Evolutionary conservation across 352 stramenopile genomes (phyloP), one percentile per base, ranked within the genome.

Genomic region (Phytophthora citricola): DNA sequence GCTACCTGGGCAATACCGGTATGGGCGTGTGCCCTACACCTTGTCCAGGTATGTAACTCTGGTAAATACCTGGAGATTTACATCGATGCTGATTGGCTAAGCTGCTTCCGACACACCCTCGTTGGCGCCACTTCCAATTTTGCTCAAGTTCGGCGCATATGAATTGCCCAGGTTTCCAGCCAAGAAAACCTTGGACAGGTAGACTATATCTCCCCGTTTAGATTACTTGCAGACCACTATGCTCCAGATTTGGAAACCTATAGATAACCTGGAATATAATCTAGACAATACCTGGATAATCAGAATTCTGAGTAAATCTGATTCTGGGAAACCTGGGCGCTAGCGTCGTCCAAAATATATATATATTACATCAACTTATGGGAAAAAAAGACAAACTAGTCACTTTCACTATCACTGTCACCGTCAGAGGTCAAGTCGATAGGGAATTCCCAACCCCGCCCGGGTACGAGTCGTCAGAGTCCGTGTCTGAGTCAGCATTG

Each of bases 231-330:
- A 36, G 38, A 39, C 17, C 8, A 50, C 29, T 40, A 22, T 4
- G 51, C 4, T 36, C 9, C 17, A 7, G 24, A 39, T 47, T 27
- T 15, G 15, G 34, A 57, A n/a, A 46, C 36, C 34, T 36, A 22
- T 26, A 38, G 11, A 22, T 24, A 57, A 57, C 32, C 50, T 57
- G 36, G 36, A 34, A 17, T 36, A 36, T n/a, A 41, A 57, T 9
- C 38, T 50, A 29, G 31, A n/a, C 7, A 32, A 55, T 55, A 54
- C 47, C 26, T 54, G 47, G 3, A 31, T 31, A 43, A 55, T 55
- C 47, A 44, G 47, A 55, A 32, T 43, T 44, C 47, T 41, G 47
- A 44, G 15, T 31, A 44, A 24, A 20, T 39, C 17, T 24, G 24
- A n/a, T n/a, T 44, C 47, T 44, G 47, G 32, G 32, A 55, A 44